Evolutionary conservation across 1,284 basidiomycete species (phyloP).

Genomic region (Melampsora larici-populina): DNA sequence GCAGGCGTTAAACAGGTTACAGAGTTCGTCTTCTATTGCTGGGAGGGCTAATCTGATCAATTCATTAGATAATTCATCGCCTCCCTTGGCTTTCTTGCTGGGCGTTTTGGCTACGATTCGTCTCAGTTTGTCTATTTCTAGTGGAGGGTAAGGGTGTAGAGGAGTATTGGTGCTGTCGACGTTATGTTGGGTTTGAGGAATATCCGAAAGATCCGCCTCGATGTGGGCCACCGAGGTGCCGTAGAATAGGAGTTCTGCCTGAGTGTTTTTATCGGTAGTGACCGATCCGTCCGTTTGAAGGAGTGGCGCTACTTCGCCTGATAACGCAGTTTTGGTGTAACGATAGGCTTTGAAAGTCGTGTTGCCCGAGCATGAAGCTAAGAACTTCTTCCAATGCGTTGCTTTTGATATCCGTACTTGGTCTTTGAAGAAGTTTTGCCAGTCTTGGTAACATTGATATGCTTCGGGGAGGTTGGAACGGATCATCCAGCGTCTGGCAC

Average conservation of each 20-base stretch:
- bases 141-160: too few species aligned
- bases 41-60: background rate
- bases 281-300: background rate
- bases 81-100: too few species aligned
- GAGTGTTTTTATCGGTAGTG: background rate
- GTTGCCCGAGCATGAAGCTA: background rate
- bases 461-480: background rate
- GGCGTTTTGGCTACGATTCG: too few species aligned
- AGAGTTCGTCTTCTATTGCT: too few species aligned
- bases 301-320: background rate
- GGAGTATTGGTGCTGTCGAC: too few species aligned
- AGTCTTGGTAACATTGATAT: background rate
- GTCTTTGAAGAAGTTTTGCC: background rate
- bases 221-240: too few species aligned
- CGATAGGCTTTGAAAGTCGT: background rate
- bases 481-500: conserved; percentile 13
- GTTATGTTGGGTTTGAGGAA: too few species aligned
- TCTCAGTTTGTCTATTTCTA: too few species aligned
- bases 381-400: background rate
- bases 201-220: too few species aligned
- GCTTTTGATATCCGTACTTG: background rate
- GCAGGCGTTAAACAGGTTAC: too few species aligned
- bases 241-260: conserved; percentile 12
- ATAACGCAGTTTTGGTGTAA: conserved; percentile 4
- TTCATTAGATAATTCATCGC: conserved; percentile 3